Base-by-base conservation (phyloP, 2,329 filamentous ascomycete species). In the Phialophora tarda region DNA sequence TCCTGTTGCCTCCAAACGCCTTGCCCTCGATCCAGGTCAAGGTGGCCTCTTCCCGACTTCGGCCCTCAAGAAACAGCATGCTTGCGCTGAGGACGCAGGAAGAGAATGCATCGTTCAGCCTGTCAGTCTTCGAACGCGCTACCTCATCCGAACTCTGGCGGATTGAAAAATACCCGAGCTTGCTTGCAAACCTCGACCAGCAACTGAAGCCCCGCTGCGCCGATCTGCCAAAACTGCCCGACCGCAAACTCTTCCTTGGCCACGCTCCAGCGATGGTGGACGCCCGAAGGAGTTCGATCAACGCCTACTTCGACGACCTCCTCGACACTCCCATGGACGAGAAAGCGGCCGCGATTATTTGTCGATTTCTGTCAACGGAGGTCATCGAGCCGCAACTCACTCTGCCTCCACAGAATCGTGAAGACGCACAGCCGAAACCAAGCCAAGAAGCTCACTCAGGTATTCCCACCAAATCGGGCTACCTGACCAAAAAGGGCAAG, bases 261-360 rank as follows among this genome's bases (percentile, higher is more conserved):
- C 94, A 99, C 78, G 91, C 95, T 2, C 95, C 95, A 4, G 93
- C 93, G 6, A 96, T 94, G 77, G 87, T 99, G 56, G 95, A 99
- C 80, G 91, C 92, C 21, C 88, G 95, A 68, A 88, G 94, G 69
- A 81, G 85, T 26, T 92, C 92, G 0, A 82, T 99, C 57, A 92
- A 97, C 72, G 81, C 86, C 8, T 99, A 98, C 77, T 88, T 98
- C 74, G 92, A 96, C 55, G 87, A 89, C 66, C 83, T 98, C 62
- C 82, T 98, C 17, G 91, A 97, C 70, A 93, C 91, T 0, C 88
- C 89, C 0, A 87, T 96, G 75, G 91, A 94, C 73, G 89, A 90
- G 34, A 81, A 84, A 62, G 90, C 91, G 3, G 93, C 93, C 0
- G 73, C 94, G 59, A 87, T 93, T 65, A 84, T 98, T 7, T 99